phyloP scores from a whole-genome alignment of 306 rosid genomes.

The Echinosophora koreensis region DNA sequence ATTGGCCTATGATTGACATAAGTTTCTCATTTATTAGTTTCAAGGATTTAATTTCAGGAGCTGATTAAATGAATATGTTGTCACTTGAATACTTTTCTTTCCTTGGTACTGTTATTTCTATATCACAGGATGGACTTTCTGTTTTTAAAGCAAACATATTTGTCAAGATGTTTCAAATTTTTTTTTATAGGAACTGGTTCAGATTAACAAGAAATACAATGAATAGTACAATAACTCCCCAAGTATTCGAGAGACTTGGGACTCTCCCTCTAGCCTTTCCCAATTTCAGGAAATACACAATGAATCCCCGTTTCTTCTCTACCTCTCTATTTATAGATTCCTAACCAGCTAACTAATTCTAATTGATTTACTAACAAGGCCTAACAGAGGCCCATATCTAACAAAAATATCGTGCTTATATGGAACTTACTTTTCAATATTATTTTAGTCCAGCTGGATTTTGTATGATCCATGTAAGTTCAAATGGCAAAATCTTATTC shows the following conservation, averaged over 20 bases:
- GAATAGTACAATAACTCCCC: too few species aligned
- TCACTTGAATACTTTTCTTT: slow-evolving; percentile 28
- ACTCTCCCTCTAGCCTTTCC: too few species aligned
- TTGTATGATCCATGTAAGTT: slow-evolving; percentile 24
- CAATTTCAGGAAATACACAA: too few species aligned
- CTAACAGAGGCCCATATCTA: too few species aligned
- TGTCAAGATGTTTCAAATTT: slow-evolving; percentile 8
- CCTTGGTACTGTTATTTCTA: slow-evolving; percentile 29
- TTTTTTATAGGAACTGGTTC: too few species aligned
- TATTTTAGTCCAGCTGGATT: slow-evolving; percentile 30
- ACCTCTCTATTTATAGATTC: too few species aligned
- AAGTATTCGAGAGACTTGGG: too few species aligned
- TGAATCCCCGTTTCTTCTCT: too few species aligned
- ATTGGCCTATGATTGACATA: slow-evolving; percentile 22
- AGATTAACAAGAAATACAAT: too few species aligned
- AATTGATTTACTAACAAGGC: too few species aligned
- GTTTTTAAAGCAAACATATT: slow-evolving; percentile 25
- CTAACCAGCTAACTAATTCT: too few species aligned
- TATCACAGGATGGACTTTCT: slow-evolving; percentile 26
- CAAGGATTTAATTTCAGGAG: slow-evolving; percentile 34
- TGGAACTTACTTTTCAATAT: slow-evolving; percentile 37
- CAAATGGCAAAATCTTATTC: slow-evolving; percentile 33
- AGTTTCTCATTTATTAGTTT: slow-evolving; percentile 36
- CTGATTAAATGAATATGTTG: slow-evolving; percentile 34
- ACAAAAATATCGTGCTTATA: slow-evolving; percentile 1